Conservation (phyloP, 495 filamentous ascomycete genomes). For the Cercophora sp. region DNA sequence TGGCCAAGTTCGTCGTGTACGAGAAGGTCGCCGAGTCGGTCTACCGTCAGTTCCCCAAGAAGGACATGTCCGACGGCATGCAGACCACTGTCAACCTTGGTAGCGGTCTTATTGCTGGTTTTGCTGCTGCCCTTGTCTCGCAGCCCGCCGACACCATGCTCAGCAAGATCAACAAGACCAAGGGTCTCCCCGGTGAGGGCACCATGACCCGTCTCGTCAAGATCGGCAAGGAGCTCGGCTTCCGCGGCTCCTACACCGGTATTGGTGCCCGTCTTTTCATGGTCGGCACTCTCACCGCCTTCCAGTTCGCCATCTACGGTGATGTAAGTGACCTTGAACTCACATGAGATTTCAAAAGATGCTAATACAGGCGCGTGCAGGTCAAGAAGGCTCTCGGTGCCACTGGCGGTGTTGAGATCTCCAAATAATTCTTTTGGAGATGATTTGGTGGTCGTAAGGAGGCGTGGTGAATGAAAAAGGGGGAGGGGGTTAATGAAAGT, state of each 20-base stretch:
- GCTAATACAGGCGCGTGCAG: conserved; percentile 13
- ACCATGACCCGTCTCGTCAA: conserved; percentile 88
- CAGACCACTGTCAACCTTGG: conserved; percentile 94
- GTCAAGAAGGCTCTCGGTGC: conserved; percentile 54
- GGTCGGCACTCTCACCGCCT: conserved; percentile 73
- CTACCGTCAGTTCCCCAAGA: conserved; percentile 74
- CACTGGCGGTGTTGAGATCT: conserved; percentile 75
- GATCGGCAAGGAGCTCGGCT: conserved; percentile 90
- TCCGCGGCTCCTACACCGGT: conserved; percentile 84
- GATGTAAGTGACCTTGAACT: conserved; percentile 1
- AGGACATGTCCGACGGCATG: conserved; percentile 60
- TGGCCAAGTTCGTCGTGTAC: conserved; percentile 99
- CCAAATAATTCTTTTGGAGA: conserved; percentile 47
- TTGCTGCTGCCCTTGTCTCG: conserved; percentile 92
- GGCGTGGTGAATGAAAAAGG: background rate
- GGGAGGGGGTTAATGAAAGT: background rate
- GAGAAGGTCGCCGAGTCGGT: conserved; percentile 88
- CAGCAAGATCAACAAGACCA: conserved; percentile 99
- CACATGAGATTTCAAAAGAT: background rate
- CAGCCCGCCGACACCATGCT: conserved; percentile 99
- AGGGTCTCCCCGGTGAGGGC: conserved; percentile 90
- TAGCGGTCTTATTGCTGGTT: conserved; percentile 93
- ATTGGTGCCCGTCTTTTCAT: conserved; percentile 92
- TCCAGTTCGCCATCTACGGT: conserved; percentile 97
- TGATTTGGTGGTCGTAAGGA: conserved; percentile 3